These are phyloP conservation scores for Apophysomyces sp. DNA, from an alignment of 371 early-diverging fungal species.

Conservation along the genomic window DNA sequence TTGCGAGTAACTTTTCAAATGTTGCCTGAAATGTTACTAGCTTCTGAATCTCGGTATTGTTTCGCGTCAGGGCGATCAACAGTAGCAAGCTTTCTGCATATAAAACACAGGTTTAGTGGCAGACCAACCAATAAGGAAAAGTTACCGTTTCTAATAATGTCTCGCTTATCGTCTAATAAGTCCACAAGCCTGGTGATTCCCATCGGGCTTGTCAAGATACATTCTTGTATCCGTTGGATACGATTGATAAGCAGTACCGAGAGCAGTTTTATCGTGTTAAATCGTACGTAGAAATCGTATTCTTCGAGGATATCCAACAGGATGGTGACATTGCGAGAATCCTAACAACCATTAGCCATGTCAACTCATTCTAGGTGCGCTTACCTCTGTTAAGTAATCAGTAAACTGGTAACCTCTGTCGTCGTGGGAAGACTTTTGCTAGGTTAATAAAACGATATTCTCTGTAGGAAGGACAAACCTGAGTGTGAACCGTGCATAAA, in stretches of 20 bases:
- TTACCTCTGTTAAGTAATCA: slow-evolving; percentile 52
- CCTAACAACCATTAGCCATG: slow-evolving; percentile 42
- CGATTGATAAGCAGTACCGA: slow-evolving; percentile 69
- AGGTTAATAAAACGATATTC: background rate
- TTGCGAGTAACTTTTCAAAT: slow-evolving; percentile 85
- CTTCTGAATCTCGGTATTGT: slow-evolving; percentile 95
- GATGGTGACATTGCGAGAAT: slow-evolving; percentile 71
- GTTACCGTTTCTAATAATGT: slow-evolving; percentile 92
- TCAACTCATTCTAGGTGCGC: background rate
- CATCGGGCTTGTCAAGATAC: slow-evolving; percentile 84
- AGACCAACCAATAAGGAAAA: background rate
- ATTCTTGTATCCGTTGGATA: slow-evolving; percentile 75
- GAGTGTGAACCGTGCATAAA: slow-evolving; percentile 62
- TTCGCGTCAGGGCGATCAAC: slow-evolving; percentile 83
- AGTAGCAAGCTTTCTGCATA: slow-evolving; percentile 85
- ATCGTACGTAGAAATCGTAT: slow-evolving; percentile 91
- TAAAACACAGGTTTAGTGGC: background rate
- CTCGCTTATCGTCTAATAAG: slow-evolving; percentile 87
- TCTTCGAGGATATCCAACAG: slow-evolving; percentile 87
- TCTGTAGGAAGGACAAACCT: slow-evolving; percentile 15
- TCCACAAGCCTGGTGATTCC: slow-evolving; percentile 93
- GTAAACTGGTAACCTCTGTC: slow-evolving; percentile 48
- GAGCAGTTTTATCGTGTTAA: slow-evolving; percentile 83
- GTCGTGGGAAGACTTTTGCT: slow-evolving; percentile 32
- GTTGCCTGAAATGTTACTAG: slow-evolving; percentile 97